phyloP scores from a whole-genome alignment of 1,139 yeast species.

The Pichia sp. region DNA sequence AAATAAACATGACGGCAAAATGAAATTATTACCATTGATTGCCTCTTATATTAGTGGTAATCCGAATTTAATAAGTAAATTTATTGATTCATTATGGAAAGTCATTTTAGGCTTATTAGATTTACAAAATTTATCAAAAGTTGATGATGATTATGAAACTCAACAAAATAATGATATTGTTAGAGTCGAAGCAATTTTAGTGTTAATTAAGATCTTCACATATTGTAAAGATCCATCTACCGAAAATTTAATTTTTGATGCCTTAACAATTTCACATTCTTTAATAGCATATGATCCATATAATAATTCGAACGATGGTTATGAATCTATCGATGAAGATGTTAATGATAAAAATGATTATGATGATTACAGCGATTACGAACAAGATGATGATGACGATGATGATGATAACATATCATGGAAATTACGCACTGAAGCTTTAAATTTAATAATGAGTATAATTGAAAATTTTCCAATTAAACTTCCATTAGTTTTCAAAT shows the following conservation, averaged over 20 bases:
- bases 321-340: too few relatives aligned
- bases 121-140: slow-evolving; percentile 24
- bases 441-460: slow-evolving; percentile 20
- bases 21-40: slow-evolving; percentile 22
- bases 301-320: too few relatives aligned
- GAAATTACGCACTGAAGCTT: slow-evolving; percentile 45
- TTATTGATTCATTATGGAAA: slow-evolving; percentile 21
- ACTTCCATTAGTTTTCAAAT: slow-evolving; percentile 25
- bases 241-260: slow-evolving; percentile 28
- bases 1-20: slow-evolving; percentile 9
- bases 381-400: slow-evolving; percentile 24
- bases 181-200: slow-evolving; percentile 44
- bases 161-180: slow-evolving; percentile 41
- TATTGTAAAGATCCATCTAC: slow-evolving; percentile 24
- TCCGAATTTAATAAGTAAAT: slow-evolving; percentile 17
- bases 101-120: slow-evolving; percentile 29
- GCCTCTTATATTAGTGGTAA: slow-evolving; percentile 30
- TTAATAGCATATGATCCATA: slow-evolving; percentile 60
- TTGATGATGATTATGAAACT: slow-evolving; percentile 30
- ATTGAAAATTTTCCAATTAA: slow-evolving; percentile 33
- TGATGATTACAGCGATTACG: slow-evolving; percentile 35
- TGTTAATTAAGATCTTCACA: slow-evolving; percentile 34
- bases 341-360: too few relatives aligned
- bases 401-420: slow-evolving; percentile 58
- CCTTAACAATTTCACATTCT: slow-evolving; percentile 31